Percentiles rank a stretch among this genome's conserved stretches.
Conservation (phyloP, 768 basidiomycete species). For the Basidioascus undulatus region DNA sequence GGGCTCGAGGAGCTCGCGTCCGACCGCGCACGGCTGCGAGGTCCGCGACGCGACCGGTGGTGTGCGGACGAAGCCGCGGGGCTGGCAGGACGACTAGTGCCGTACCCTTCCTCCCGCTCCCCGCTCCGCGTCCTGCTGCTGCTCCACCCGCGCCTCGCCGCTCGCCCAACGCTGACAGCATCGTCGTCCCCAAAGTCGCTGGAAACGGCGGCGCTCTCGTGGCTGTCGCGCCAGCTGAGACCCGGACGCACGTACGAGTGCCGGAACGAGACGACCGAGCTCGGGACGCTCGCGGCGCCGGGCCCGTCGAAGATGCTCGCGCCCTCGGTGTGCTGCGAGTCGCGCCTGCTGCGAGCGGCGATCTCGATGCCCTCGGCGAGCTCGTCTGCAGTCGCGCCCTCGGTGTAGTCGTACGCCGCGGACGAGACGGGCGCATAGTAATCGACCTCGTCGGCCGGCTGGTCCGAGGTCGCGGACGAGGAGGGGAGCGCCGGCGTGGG, state of each 20-base stretch:
- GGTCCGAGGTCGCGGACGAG: not conserved
- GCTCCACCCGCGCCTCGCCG: not conserved
- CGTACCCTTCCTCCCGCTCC: not conserved
- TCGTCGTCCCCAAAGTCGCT: not conserved
- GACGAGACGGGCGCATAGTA: too few relatives aligned
- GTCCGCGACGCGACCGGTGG: not conserved
- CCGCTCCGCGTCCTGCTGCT: not conserved
- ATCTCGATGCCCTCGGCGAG: slow-evolving; percentile 37
- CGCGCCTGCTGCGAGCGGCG: slow-evolving; percentile 27
- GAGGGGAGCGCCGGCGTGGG: too few relatives aligned
- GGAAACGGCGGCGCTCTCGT: slow-evolving; percentile 7
- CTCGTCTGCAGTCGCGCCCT: slow-evolving; percentile 55
- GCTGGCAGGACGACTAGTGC: not conserved
- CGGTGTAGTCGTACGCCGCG: slow-evolving; percentile 41
- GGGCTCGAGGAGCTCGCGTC: not conserved
- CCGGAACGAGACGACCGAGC: slow-evolving; percentile 4
- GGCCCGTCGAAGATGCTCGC: not conserved
- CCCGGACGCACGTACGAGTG: slow-evolving; percentile 19
- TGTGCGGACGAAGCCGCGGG: not conserved
- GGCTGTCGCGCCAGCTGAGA: slow-evolving; percentile 13
- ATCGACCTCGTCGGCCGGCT: not conserved
- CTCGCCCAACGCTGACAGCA: not conserved
- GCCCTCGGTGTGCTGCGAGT: slow-evolving; percentile 27
- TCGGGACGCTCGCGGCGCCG: not conserved
- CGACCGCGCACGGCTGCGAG: not conserved